Percentiles rank a stretch among this genome's conserved stretches.
Evolutionary conservation across 306 rosid genomes (phyloP).

Genomic region (Cicer pinnatifidum): DNA sequence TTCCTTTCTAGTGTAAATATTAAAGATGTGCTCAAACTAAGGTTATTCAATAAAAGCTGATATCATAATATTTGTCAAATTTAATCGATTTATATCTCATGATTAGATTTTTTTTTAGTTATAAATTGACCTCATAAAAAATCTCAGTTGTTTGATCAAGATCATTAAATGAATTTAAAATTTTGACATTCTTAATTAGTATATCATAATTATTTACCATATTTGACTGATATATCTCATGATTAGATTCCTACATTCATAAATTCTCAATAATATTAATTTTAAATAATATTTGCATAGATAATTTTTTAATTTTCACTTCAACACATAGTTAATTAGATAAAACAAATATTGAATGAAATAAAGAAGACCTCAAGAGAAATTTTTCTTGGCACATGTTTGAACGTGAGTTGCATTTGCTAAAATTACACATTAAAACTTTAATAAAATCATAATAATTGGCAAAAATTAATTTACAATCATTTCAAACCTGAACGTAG

Average conservation of each 20-base stretch:
- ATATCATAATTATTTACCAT: background rate
- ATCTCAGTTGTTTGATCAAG: background rate
- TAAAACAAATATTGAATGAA: background rate
- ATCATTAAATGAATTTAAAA: background rate
- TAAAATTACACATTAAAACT: no score
- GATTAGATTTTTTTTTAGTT: background rate
- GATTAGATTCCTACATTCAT: background rate
- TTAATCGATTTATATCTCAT: background rate
- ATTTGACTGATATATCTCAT: background rate
- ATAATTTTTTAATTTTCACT: conserved; percentile 45
- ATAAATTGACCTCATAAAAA: background rate
- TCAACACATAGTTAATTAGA: conserved; percentile 47
- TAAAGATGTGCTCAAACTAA: background rate
- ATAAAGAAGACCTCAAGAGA: no score
- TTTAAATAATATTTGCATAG: no score
- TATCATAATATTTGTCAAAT: background rate
- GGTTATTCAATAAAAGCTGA: background rate
- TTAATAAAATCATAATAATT: no score
- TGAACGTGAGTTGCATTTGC: no score
- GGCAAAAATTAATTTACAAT: no score
- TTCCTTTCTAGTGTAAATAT: no score
- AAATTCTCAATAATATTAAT: no score
- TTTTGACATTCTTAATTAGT: background rate
- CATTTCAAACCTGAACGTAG: no score
- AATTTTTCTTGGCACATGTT: no score